A percentile compares a stretch with the other conserved stretches of the same genome.
phyloP scores from a whole-genome alignment of 352 stramenopile species.

The Globisporangium paddicum region DNA sequence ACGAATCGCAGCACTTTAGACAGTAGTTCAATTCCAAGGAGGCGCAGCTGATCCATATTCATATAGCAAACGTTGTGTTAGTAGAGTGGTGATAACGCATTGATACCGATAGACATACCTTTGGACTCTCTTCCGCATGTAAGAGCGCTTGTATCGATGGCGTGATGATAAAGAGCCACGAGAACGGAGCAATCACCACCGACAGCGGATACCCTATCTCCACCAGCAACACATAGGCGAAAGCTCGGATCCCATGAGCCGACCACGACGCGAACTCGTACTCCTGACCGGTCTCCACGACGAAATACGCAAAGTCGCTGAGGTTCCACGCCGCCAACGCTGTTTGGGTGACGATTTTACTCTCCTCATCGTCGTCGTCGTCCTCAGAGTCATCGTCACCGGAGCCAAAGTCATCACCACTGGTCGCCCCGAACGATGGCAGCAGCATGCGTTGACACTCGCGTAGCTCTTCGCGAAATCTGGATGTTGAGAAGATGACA shows the following conservation, averaged over 20 bases:
- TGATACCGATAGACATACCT: conserved; percentile 13
- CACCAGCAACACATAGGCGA: conserved; percentile 30
- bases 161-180: conserved; percentile 41
- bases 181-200: conserved; percentile 29
- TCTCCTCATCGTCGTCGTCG: conserved; percentile 17
- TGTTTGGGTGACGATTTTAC: conserved; percentile 28
- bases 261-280: conserved; percentile 63
- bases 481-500: conserved; percentile 40
- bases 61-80: no score
- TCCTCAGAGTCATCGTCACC: conserved; percentile 17
- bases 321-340: conserved; percentile 27
- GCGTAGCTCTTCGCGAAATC: conserved; percentile 51
- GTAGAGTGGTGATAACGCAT: no score
- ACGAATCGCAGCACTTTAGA: neutral
- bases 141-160: conserved; percentile 39
- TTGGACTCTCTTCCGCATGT: conserved; percentile 19
- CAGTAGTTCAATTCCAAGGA: conserved; percentile 6
- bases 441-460: conserved; percentile 34
- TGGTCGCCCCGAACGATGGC: conserved; percentile 17
- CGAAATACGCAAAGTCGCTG: conserved; percentile 42
- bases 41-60: neutral
- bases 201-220: conserved; percentile 1
- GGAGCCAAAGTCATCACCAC: conserved; percentile 18
- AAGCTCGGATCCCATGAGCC: conserved; percentile 29
- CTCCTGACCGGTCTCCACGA: conserved; percentile 41